Evolutionary conservation across 352 stramenopile species (phyloP), one percentile per base, ranked within the genome.

Genomic region (Phytophthora hybrid): DNA sequence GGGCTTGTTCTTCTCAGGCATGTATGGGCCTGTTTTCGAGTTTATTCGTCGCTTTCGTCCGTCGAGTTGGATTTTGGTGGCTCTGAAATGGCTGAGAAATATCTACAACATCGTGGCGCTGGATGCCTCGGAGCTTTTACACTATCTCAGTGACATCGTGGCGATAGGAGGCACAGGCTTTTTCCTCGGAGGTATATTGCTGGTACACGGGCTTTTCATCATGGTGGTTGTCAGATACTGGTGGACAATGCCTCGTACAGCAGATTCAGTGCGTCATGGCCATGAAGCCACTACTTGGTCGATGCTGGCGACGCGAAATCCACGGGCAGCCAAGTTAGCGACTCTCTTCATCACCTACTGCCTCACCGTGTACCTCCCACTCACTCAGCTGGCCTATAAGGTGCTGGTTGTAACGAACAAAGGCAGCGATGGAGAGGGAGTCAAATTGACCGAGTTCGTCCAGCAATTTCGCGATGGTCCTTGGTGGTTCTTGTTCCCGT

Each of bases 201-300:
- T 54, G n/a, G 19, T 54, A n/a, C 47, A 54, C 47, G 47, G 47
- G 4, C 47, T 54, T 13, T 54, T 54, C 47, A 54, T 54, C 47
- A 31, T 54, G 47, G 47, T 54, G 47, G 47, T 18, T 3, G 47
- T 54, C 19, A 31, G 47, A 54, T 54, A 54, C 16, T 54, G 47
- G 47, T 54, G 47, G 47, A 54, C n/a, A 3, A 54, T 54, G 47
- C 47, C 47, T 29, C 47, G 47, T 29, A 54, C 47, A 26, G 47
- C 47, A 11, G 47, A 54, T 16, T 14, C 4, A 18, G 47, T 54
- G 10, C 47, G 47, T 9, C 47, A 54, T 13, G 47, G 47, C n/a
- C 47, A 54, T 16, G 47, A 54, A 29, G 47, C 47, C 19, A 54
- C 19, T 13, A 54, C 47, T 29, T 54, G 47, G 47, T 54, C 47